Percentiles rank a stretch among this genome's conserved stretches.
Evolutionary conservation across 352 stramenopile genomes (phyloP).

Genomic region (Pythium chondricola): DNA sequence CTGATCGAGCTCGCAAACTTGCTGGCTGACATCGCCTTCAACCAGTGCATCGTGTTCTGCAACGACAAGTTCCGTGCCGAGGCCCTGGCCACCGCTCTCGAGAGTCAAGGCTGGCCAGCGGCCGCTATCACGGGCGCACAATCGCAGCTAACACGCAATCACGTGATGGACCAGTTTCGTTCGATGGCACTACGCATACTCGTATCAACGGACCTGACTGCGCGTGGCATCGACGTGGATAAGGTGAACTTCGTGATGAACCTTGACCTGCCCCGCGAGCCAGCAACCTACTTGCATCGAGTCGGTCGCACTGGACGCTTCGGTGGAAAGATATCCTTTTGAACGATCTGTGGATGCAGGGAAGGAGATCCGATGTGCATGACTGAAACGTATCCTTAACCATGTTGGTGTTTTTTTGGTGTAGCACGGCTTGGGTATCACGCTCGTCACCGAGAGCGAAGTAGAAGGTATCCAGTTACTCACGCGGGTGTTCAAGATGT

Average conservation of each 20-base stretch:
- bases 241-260: slow-evolving; percentile 81
- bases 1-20: slow-evolving; percentile 43
- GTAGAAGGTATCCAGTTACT: slow-evolving; percentile 51
- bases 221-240: slow-evolving; percentile 70
- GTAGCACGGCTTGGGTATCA: slow-evolving; percentile 58
- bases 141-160: slow-evolving; percentile 43
- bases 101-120: slow-evolving; percentile 45
- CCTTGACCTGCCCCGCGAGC: slow-evolving; percentile 61
- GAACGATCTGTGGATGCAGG: background rate
- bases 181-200: slow-evolving; percentile 45
- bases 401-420: background rate
- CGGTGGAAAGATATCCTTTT: slow-evolving; percentile 62
- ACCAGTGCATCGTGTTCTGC: slow-evolving; percentile 81
- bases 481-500: slow-evolving; percentile 65
- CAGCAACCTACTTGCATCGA: slow-evolving; percentile 73
- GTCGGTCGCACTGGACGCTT: slow-evolving; percentile 72
- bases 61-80: slow-evolving; percentile 80
- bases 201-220: slow-evolving; percentile 73
- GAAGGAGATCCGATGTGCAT: background rate
- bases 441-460: slow-evolving; percentile 39
- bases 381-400: background rate
- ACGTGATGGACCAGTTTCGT: slow-evolving; percentile 61
- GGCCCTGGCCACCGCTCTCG: slow-evolving; percentile 45
- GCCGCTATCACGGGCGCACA: slow-evolving; percentile 66
- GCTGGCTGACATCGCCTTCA: slow-evolving; percentile 62